Evolutionary conservation across 176 grass and related monocot genomes (phyloP), one percentile per base, ranked within the genome.

Genomic region (Elymus sibiricus): DNA sequence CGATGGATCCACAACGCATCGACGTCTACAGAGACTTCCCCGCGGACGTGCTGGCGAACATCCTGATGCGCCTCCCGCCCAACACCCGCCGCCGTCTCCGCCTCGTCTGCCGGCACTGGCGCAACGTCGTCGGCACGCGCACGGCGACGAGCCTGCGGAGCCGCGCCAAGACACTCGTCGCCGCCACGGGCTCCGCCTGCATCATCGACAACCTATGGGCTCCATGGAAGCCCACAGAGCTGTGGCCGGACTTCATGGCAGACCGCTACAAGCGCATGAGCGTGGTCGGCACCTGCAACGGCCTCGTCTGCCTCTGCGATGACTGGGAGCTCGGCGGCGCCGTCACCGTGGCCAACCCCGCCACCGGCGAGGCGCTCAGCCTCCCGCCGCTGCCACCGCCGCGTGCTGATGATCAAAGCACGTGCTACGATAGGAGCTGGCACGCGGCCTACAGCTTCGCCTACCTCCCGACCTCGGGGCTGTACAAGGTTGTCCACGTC

Each of bases 261-360:
- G 1, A 8, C 11, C 4, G 1, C 56, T 56, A 11, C 74, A 5
- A 13, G 5, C 0, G 3, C 76, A 16, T 19, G 25, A 15, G 5
- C 19, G 7, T 86, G 3, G 49, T 85, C 28, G 74, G 72, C 31
- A 77, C 61, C 0, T 72, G 65, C 38, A 86, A 86, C 66, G 85
- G 85, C 0, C 26, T 73, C 5, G 7, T 86, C 8, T 80, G 77
- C 85, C 47, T 86, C 24, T 79, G 75, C 25, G 35, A 86, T 38
- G 4, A 35, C 61, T 1, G 1, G 8, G 65, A 68, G 13, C 11
- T 22, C 73, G 40, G 43, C 42, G 71, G 70, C 27, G 26, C 72
- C 31, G 22, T 68, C 59, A 21, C n/a, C 0, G 44, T 85, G 31
- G 5, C 24, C 31, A 85, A 79, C 51, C 84, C 76, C 2, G 49